A percentile compares a stretch with the other conserved stretches of the same genome.
phyloP scores from a whole-genome alignment of 768 basidiomycete genomes.

The Suillus tomentosus region DNA sequence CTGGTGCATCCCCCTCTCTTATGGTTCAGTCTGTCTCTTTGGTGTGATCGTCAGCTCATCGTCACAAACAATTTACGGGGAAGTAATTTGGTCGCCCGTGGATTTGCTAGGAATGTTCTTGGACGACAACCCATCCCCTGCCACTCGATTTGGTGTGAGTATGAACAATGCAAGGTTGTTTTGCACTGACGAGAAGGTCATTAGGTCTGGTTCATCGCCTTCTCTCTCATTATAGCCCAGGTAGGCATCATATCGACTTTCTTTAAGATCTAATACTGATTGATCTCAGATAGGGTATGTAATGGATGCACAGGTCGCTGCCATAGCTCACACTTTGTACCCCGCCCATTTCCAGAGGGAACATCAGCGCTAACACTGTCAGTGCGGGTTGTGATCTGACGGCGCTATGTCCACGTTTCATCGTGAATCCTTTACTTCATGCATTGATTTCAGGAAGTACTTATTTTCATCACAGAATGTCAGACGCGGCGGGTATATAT shows the following conservation, averaged over 20 bases:
- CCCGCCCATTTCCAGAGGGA: conserved; percentile 37
- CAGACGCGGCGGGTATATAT: conserved; percentile 75
- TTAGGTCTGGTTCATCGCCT: conserved; percentile 70
- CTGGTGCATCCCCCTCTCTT: conserved; percentile 66
- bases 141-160: conserved; percentile 62
- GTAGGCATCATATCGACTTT: conserved; percentile 23
- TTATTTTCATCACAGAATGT: conserved; percentile 52
- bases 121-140: conserved; percentile 54
- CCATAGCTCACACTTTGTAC: conserved; percentile 15
- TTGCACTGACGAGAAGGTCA: background rate
- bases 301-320: conserved; percentile 15
- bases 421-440: conserved; percentile 40
- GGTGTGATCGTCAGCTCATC: conserved; percentile 78
- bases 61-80: conserved; percentile 67
- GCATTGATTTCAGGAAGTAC: background rate
- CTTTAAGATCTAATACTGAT: background rate
- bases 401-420: conserved; percentile 68
- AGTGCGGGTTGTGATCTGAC: conserved; percentile 79
- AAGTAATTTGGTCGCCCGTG: conserved; percentile 73
- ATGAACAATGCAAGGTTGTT: background rate
- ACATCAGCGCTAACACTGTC: conserved; percentile 76
- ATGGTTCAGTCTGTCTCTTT: conserved; percentile 69
- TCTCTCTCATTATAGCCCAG: conserved; percentile 75
- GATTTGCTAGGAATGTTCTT: conserved; percentile 65
- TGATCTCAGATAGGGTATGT: conserved; percentile 9